phyloP scores from a whole-genome alignment of 2,329 filamentous ascomycete species.

The Chrysoporthe austroafricana region DNA sequence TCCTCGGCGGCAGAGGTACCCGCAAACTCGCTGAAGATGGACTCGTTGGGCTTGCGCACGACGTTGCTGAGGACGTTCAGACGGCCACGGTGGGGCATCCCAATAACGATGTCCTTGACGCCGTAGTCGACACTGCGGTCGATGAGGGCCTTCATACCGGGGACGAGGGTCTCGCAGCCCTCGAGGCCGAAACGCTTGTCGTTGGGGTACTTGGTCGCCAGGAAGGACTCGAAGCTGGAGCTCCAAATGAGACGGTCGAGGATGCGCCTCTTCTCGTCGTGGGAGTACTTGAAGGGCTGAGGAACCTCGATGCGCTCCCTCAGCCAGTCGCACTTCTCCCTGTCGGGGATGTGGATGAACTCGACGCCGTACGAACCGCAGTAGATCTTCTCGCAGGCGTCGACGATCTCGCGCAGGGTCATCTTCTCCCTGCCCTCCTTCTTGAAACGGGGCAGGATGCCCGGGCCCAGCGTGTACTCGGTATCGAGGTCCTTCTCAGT shows the following conservation, averaged over 20 bases:
- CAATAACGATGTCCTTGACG: slow-evolving; percentile 98
- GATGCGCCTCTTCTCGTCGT: slow-evolving; percentile 97
- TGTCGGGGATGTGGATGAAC: slow-evolving; percentile 98
- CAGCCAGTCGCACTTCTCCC: slow-evolving; percentile 98
- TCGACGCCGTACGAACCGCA: slow-evolving; percentile 97
- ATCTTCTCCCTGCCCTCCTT: slow-evolving; percentile 89
- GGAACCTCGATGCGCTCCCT: slow-evolving; percentile 93
- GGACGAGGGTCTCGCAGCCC: slow-evolving; percentile 94
- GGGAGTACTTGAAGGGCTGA: slow-evolving; percentile 92
- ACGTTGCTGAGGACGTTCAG: slow-evolving; percentile 98
- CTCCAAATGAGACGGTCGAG: slow-evolving; percentile 98
- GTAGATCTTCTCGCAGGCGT: slow-evolving; percentile 92
- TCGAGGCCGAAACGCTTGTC: slow-evolving; percentile 99
- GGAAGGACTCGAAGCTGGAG: slow-evolving; percentile 94
- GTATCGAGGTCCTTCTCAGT: slow-evolving; percentile 91
- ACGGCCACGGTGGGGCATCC: slow-evolving; percentile 98
- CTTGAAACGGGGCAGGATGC: slow-evolving; percentile 93
- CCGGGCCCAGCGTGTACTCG: slow-evolving; percentile 89
- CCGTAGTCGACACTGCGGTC: slow-evolving; percentile 98
- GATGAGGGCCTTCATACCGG: slow-evolving; percentile 98
- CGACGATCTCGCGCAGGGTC: slow-evolving; percentile 93
- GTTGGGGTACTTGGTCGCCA: slow-evolving; percentile 97
- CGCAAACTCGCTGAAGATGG: slow-evolving; percentile 98
- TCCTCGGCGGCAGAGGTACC: slow-evolving; percentile 86
- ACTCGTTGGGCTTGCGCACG: slow-evolving; percentile 98